These are phyloP conservation scores for Furcasterigmium furcatum DNA, from an alignment of 2,329 filamentous ascomycete species.

Conservation along the genomic window DNA sequence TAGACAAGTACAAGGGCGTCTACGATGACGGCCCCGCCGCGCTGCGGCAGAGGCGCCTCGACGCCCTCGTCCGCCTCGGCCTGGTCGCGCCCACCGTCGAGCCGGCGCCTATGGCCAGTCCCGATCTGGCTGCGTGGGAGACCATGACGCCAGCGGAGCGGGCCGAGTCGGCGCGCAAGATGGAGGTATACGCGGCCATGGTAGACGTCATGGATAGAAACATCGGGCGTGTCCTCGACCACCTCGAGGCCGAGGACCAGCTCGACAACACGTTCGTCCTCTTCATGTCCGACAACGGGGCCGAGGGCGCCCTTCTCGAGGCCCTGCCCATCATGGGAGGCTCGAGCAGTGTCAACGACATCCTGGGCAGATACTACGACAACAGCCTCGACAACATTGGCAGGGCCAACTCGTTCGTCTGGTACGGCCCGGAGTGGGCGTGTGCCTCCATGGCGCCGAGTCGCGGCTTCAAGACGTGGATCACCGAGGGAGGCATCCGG, in stretches of 20 bases:
- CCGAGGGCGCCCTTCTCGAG: slow-evolving; percentile 18
- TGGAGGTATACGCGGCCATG: slow-evolving; percentile 53
- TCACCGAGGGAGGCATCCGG: slow-evolving; percentile 42
- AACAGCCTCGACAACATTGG: slow-evolving; percentile 49
- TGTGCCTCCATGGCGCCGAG: slow-evolving; percentile 28
- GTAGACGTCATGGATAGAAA: slow-evolving; percentile 52
- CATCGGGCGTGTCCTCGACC: slow-evolving; percentile 48
- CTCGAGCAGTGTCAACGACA: slow-evolving; percentile 1
- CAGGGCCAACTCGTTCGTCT: slow-evolving; percentile 46
- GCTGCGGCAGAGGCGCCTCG: slow-evolving; percentile 32
- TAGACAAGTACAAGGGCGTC: slow-evolving; percentile 42
- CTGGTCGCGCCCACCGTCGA: slow-evolving; percentile 26
- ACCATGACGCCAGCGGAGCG: slow-evolving; percentile 8
- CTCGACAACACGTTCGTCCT: slow-evolving; percentile 50
- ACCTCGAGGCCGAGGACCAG: slow-evolving; percentile 45
- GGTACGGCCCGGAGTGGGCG: slow-evolving; percentile 50
- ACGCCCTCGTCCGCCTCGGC: slow-evolving; percentile 36
- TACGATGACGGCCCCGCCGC: slow-evolving; percentile 33
- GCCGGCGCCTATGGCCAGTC: slow-evolving; percentile 11
- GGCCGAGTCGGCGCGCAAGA: slow-evolving; percentile 20
- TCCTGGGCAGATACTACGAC: slow-evolving; percentile 52
- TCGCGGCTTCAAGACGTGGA: slow-evolving; percentile 27
- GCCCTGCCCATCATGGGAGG: slow-evolving; percentile 9
- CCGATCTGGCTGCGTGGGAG: slow-evolving; percentile 6
- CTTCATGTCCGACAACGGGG: slow-evolving; percentile 51